Base-by-base conservation (phyloP, 2,329 filamentous ascomycete genomes). In the Diaporthe vaccinii region DNA sequence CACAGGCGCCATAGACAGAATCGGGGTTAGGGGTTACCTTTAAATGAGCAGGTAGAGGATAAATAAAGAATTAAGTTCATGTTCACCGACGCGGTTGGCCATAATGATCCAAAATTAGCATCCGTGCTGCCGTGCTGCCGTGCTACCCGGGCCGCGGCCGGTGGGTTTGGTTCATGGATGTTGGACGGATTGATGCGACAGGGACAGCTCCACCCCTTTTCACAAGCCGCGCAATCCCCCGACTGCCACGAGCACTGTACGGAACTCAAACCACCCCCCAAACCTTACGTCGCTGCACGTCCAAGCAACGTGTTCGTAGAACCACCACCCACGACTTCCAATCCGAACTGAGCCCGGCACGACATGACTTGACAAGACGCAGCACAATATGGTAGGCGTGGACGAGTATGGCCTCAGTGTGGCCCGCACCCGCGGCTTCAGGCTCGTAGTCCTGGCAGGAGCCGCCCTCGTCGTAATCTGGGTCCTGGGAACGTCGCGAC, bases 401-500 rank as follows among this genome's bases (percentile, higher is more conserved):
- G 62, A 74, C 58, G 55, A 67, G 49, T 74, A 74, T 9, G 70
- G 74, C 55, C 39, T 76, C 55, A 36, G 51, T 39, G 72, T 67
- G n/a, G 46, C 69, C 22, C 59, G 75, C 39, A 72, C 39, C 39
- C 75, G 75, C 28, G 61, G 72, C n/a, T 44, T 75, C 44, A 67
- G 75, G 62, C 61, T 67, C 14, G 68, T 76, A 20, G 69, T 67
- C 22, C 41, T 75, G 20, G 75, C 75, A 25, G 75, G 75, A 25
- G 69, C 61, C 15, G 9, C 72, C 44, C 39, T 76, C 46, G n/a
- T 76, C 8, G 36, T 76, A 39, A 44, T 76, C 25, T 76, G 75
- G 75, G 72, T 68, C n/a, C 25, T 76, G 31, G 68, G 62, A 20
- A 69, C 59, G 10, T 70, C 67, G 41, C 61, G 61, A 28, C 49